A percentile compares a stretch with the other conserved stretches of the same genome.
Evolutionary conservation across 2,329 filamentous ascomycete genomes (phyloP).

Genomic region (Cercospora zeae-maydis): DNA sequence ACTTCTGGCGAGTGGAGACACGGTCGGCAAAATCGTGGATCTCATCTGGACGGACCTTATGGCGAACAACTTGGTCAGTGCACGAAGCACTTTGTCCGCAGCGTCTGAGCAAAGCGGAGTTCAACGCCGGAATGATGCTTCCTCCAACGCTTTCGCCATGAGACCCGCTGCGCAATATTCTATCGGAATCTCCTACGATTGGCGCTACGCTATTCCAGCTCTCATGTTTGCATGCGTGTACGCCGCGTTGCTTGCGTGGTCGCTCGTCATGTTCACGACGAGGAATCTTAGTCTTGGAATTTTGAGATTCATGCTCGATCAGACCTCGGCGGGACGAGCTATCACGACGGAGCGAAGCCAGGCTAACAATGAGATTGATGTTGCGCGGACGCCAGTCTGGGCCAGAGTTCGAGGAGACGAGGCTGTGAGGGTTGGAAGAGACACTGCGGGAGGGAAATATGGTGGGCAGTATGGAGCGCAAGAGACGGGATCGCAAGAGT

Average conservation of each 20-base stretch:
- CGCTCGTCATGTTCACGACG: conserved; percentile 6
- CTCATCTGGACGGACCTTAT: conserved; percentile 17
- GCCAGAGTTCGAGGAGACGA: conserved; percentile 10
- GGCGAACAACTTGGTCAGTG: conserved; percentile 11
- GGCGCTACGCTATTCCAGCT: conserved; percentile 15
- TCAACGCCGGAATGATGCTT: not conserved
- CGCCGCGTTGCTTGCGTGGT: not conserved
- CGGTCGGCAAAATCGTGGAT: conserved; percentile 4
- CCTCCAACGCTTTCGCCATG: not conserved
- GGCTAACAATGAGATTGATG: conserved; percentile 3
- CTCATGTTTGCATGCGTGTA: conserved; percentile 9
- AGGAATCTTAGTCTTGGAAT: not conserved
- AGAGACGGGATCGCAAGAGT: not conserved
- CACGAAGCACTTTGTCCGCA: conserved; percentile 5
- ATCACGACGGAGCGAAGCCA: conserved; percentile 16
- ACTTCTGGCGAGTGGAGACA: not conserved
- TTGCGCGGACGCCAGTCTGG: conserved; percentile 8
- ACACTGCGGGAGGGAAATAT: not conserved
- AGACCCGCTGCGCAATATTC: conserved; percentile 3
- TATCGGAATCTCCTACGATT: conserved; percentile 10
- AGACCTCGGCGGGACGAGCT: conserved; percentile 10
- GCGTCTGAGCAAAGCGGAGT: not conserved
- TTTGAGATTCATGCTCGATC: conserved; percentile 9
- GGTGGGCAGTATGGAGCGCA: not conserved
- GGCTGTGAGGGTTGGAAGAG: conserved; percentile 4